A percentile compares a stretch with the other conserved stretches of the same genome.
These are phyloP conservation scores for Isatis lusitanica DNA, from an alignment of 441 rosid genomes.

Conservation along the genomic window DNA sequence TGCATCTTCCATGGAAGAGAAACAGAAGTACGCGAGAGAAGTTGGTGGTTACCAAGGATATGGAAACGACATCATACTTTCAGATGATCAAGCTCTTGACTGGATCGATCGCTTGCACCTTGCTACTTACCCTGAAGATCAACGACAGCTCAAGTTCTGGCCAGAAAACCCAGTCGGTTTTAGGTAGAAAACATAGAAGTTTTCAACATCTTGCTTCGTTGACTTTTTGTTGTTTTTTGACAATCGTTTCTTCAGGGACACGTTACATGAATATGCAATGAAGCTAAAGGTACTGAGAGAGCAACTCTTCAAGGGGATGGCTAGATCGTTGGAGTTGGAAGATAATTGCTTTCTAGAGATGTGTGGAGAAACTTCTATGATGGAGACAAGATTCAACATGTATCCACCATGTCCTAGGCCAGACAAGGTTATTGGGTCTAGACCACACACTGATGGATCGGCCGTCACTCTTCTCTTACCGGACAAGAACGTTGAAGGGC, in stretches of 20 bases:
- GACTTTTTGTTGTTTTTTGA: background rate
- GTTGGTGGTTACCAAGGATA: constrained; percentile 54
- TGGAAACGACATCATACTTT: constrained; percentile 56
- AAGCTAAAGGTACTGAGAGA: background rate
- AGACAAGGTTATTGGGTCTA: background rate
- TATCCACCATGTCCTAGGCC: background rate
- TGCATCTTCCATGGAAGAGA: constrained; percentile 48
- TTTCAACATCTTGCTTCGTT: background rate
- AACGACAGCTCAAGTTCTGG: constrained; percentile 42
- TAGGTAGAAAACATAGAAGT: constrained; percentile 37
- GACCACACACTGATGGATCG: background rate
- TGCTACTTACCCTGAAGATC: constrained; percentile 44
- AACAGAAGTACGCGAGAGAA: constrained; percentile 49
- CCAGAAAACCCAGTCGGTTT: constrained; percentile 49
- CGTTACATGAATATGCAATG: background rate
- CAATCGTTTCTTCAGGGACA: background rate
- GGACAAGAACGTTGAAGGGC: background rate
- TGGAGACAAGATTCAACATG: background rate
- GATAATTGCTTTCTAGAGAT: background rate
- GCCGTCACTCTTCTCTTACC: background rate
- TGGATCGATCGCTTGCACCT: constrained; percentile 61
- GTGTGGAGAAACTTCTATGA: background rate
- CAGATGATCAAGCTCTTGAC: constrained; percentile 50
- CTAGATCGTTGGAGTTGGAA: background rate
- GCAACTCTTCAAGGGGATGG: background rate